Conservation (phyloP, 805 yeast species). For the Candida pseudoglaebosa region DNA sequence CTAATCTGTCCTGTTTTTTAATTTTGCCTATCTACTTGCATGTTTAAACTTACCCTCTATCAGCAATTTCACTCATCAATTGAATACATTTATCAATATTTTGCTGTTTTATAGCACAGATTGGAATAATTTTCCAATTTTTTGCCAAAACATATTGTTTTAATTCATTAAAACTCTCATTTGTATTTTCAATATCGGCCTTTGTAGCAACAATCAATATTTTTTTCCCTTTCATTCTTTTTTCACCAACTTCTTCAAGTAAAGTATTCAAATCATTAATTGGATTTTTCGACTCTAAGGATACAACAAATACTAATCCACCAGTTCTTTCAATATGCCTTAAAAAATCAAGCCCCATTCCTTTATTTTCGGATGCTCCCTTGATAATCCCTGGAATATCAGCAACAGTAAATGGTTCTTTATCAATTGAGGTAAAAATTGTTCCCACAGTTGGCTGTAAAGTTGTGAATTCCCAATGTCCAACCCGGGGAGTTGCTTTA, state of each 20-base stretch:
- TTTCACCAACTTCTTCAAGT: slow-evolving; percentile 66
- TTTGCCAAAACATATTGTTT: slow-evolving; percentile 35
- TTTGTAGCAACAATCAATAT: slow-evolving; percentile 87
- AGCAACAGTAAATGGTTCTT: slow-evolving; percentile 82
- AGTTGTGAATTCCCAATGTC: slow-evolving; percentile 97
- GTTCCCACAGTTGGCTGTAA: slow-evolving; percentile 91
- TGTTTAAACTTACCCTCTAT: too few relatives aligned
- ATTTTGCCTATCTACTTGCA: too few relatives aligned
- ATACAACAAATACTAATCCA: slow-evolving; percentile 83
- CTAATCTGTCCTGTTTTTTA: too few relatives aligned
- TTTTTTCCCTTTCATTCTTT: slow-evolving; percentile 55
- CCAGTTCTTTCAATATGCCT: slow-evolving; percentile 90
- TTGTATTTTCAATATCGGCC: slow-evolving; percentile 68
- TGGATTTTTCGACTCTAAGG: slow-evolving; percentile 67
- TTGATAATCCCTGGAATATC: slow-evolving; percentile 95
- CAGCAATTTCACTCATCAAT: slow-evolving; percentile 65
- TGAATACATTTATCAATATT: slow-evolving; percentile 67
- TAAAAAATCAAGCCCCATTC: slow-evolving; percentile 90
- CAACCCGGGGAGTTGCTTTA: slow-evolving; percentile 84
- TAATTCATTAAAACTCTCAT: slow-evolving; percentile 45
- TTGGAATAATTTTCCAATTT: slow-evolving; percentile 76
- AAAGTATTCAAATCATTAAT: slow-evolving; percentile 59
- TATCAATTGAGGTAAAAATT: slow-evolving; percentile 59
- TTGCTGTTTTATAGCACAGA: slow-evolving; percentile 72
- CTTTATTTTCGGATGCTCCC: slow-evolving; percentile 82